Base-by-base conservation (phyloP, 2,329 filamentous ascomycete species). In the Pleochaeta shiraiana region DNA sequence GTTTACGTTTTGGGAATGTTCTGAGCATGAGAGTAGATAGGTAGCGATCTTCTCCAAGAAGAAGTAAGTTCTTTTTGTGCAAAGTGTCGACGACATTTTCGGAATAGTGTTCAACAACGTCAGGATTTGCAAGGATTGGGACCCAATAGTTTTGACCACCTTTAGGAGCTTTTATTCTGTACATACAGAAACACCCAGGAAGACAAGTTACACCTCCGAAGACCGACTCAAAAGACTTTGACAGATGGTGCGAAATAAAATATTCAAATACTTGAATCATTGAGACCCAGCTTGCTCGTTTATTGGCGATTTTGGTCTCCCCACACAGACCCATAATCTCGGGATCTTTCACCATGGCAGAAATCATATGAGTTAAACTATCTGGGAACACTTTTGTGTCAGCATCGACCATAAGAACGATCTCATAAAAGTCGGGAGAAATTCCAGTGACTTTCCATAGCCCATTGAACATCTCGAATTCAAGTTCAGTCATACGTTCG, bases 251-350 rank as follows among this genome's bases (percentile, higher is more conserved):
- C 1, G 93, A 97, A 76, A 98, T 93, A 79, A 97, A 98, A 78
- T 97, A 96, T 79, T 98, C 93, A 72, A 98, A 98, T 31, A 98
- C 95, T 76, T 98, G 93, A 71, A 98, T 98, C 77, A 93, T 95
- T 5, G 90, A 89, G 47, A 97, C 91, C 91, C 92, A 98, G 71
- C 84, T 91, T 67, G 87, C 83, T 50, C 87, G 86, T 78, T 98
- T 98, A 80, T 98, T 98, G 72, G 93, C 93, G 77, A 98, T 98
- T 82, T 98, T 98, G 21, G 93, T 98, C 79, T 98, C 93, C 70
- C 93, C 93, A 72, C 93, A 98, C 45, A 98, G 83, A 71, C 93
- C 93, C 93, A 98, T 98, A 75, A 98, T 95, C 71, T 97, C 92
- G 34, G 93, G 93, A 74, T 98, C 93, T 75, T 95, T 93, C 72